These are phyloP conservation scores for Candida insectorum DNA, from an alignment of 805 yeast genomes.

Conservation along the genomic window DNA sequence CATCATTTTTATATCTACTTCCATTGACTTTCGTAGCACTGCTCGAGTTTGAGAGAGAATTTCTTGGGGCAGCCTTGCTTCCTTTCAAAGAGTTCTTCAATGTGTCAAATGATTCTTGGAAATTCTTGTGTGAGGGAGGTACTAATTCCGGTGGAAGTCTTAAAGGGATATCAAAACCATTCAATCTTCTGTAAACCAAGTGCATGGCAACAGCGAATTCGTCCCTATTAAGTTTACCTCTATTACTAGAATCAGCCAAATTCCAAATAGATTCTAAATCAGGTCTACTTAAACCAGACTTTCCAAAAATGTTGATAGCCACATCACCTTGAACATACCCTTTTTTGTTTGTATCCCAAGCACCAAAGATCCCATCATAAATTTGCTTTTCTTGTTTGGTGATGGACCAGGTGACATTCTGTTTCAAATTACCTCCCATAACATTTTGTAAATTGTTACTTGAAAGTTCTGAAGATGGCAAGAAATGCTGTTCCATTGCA, in stretches of 20 bases:
- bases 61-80: slow-evolving; percentile 20
- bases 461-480: slow-evolving; percentile 47
- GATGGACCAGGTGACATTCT: slow-evolving; percentile 75
- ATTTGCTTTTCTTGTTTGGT: slow-evolving; percentile 83
- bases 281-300: slow-evolving; percentile 81
- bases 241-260: slow-evolving; percentile 75
- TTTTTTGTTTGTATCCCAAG: slow-evolving; percentile 69
- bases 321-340: slow-evolving; percentile 78
- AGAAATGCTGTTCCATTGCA: slow-evolving; percentile 62
- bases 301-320: slow-evolving; percentile 84
- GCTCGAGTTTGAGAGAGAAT: slow-evolving; percentile 19
- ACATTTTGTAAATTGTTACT: slow-evolving; percentile 37
- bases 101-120: slow-evolving; percentile 67
- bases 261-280: slow-evolving; percentile 93
- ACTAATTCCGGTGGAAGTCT: slow-evolving; percentile 83
- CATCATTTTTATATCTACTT: slow-evolving; percentile 63
- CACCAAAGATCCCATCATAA: slow-evolving; percentile 82
- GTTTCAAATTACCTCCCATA: slow-evolving; percentile 43
- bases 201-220: slow-evolving; percentile 98
- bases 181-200: slow-evolving; percentile 82
- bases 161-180: slow-evolving; percentile 82
- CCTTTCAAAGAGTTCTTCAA: slow-evolving; percentile 63
- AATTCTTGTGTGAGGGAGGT: slow-evolving; percentile 78
- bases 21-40: slow-evolving; percentile 22
- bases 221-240: slow-evolving; percentile 81